Conservation (phyloP, 176 grass and related monocot genomes). For the Chrysopogon serrulatus region DNA sequence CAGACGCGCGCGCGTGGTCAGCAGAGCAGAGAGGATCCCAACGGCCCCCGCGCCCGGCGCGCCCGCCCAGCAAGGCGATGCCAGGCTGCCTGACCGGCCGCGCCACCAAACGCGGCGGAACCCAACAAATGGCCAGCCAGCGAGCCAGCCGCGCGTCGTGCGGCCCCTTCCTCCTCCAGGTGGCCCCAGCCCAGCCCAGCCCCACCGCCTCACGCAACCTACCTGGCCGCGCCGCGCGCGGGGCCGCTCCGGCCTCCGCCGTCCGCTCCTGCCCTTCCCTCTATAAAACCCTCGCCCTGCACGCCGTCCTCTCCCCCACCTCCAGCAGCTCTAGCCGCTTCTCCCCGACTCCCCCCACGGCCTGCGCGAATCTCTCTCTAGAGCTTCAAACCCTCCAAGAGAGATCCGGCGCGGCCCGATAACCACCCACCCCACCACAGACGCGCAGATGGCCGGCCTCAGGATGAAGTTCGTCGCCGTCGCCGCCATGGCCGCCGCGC, state of each 20-base stretch:
- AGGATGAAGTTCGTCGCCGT: conserved; percentile 42
- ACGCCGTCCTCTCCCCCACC: not conserved
- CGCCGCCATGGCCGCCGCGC: conserved; percentile 42
- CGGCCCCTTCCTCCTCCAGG: not conserved
- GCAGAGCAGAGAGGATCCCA: conserved; percentile 18
- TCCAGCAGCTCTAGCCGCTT: not conserved
- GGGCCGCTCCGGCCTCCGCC: not conserved
- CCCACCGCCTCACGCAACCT: conserved; percentile 5
- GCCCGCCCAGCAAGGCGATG: not conserved
- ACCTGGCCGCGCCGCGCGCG: not conserved
- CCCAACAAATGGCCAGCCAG: conserved; percentile 42
- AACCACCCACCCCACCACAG: not conserved
- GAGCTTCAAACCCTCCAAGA: not conserved
- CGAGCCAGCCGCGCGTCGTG: not conserved
- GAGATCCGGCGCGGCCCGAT: conserved; percentile 29
- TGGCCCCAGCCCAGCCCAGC: not conserved
- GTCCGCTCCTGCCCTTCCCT: too few relatives aligned
- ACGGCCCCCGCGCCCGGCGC: not conserved
- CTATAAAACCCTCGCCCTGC: not conserved
- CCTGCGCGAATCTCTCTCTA: conserved; percentile 34
- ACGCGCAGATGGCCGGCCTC: conserved; percentile 28
- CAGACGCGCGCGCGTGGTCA: not conserved
- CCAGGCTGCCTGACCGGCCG: conserved; percentile 1
- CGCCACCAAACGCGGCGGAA: conserved; percentile 13
- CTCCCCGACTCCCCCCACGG: not conserved